These are phyloP conservation scores for Thelephora aurantiotincta DNA, from an alignment of 768 basidiomycete species.

Conservation along the genomic window DNA sequence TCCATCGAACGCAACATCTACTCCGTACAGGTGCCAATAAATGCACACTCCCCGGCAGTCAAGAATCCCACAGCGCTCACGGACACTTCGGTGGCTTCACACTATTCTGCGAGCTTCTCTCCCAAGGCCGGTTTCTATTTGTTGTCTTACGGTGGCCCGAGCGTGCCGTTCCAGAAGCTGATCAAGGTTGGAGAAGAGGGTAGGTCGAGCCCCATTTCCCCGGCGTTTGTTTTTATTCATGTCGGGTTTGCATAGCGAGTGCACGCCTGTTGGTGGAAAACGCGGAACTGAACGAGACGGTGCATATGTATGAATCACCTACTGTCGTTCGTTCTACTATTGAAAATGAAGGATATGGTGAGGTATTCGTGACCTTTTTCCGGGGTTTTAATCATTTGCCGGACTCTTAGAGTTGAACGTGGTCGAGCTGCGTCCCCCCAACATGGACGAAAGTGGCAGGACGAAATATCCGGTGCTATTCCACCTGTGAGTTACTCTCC, in stretches of 20 bases:
- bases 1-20: constrained; percentile 78
- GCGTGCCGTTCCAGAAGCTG: constrained; percentile 79
- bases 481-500: constrained; percentile 39
- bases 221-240: no score
- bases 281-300: constrained; percentile 43
- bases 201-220: constrained; percentile 17
- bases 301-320: constrained; percentile 57
- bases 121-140: constrained; percentile 79
- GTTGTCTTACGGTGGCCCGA: constrained; percentile 67
- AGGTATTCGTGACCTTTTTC: neutral
- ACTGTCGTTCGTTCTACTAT: constrained; percentile 60
- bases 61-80: constrained; percentile 27
- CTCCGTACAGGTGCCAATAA: constrained; percentile 55
- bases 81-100: constrained; percentile 35
- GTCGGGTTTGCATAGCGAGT: constrained; percentile 20
- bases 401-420: constrained; percentile 66
- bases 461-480: constrained; percentile 94
- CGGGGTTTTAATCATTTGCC: neutral
- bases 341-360: constrained; percentile 67
- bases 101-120: constrained; percentile 63
- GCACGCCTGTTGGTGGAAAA: constrained; percentile 62
- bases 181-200: constrained; percentile 36
- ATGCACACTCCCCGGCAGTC: constrained; percentile 14
- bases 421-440: constrained; percentile 80
- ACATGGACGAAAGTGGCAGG: constrained; percentile 89